phyloP scores from a whole-genome alignment of 345 rosid species.

The Eucalyptus curtisii region DNA sequence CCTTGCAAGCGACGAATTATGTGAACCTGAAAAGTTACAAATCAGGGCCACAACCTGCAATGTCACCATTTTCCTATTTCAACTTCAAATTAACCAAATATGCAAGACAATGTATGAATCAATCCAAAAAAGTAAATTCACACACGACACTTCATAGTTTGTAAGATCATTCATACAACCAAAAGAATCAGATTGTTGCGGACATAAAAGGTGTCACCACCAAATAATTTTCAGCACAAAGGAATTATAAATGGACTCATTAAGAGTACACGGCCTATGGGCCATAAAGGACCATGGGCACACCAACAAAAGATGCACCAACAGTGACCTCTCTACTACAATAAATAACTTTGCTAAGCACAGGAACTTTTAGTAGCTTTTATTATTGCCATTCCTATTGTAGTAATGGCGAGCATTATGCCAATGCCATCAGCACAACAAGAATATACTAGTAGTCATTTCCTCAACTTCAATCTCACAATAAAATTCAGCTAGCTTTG shows the following conservation, averaged over 20 bases:
- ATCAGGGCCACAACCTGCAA: slow-evolving; percentile 85
- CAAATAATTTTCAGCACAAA: not conserved
- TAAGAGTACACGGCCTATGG: not conserved
- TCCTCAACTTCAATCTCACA: not conserved
- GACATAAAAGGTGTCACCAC: not conserved
- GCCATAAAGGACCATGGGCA: not conserved
- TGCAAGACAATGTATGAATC: not conserved
- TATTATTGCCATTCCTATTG: not conserved
- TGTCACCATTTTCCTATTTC: not conserved
- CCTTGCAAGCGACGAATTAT: slow-evolving; percentile 40
- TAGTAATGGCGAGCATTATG: not conserved
- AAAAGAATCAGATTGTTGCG: not conserved
- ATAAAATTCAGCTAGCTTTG: not conserved
- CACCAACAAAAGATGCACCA: not conserved
- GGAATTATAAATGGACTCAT: not conserved
- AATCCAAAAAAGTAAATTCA: not conserved
- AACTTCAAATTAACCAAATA: not conserved
- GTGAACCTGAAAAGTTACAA: slow-evolving; percentile 63
- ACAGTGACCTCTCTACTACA: not conserved
- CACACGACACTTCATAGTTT: not conserved
- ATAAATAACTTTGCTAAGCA: not conserved
- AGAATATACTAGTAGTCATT: not conserved
- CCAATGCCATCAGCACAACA: not conserved
- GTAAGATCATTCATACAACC: too few relatives aligned
- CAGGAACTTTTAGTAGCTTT: not conserved